These are phyloP conservation scores for Fusarium penzigii DNA, from an alignment of 2,329 filamentous ascomycete genomes.

Conservation along the genomic window DNA sequence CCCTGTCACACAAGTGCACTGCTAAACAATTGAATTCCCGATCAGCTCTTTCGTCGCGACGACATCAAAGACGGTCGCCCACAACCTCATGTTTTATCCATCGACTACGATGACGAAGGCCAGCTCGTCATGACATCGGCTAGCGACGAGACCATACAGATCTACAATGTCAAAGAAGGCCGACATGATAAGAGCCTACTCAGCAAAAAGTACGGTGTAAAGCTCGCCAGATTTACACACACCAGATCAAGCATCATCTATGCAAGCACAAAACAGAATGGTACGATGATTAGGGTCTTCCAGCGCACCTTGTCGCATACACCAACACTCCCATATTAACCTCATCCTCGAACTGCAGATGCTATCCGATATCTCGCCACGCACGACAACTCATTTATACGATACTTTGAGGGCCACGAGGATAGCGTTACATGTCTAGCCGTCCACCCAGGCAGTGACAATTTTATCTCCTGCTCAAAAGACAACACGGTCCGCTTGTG, in stretches of 20 bases:
- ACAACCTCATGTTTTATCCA: conserved; percentile 73
- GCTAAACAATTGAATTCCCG: not conserved
- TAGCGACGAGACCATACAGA: conserved; percentile 91
- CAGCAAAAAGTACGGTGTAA: conserved; percentile 95
- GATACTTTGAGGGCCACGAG: conserved; percentile 93
- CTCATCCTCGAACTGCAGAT: conserved; percentile 47
- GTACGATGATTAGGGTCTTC: conserved; percentile 43
- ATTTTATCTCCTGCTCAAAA: conserved; percentile 87
- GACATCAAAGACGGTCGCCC: conserved; percentile 53
- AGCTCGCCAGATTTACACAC: conserved; percentile 92
- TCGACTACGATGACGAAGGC: conserved; percentile 96
- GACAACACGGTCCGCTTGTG: conserved; percentile 92
- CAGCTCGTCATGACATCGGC: conserved; percentile 89
- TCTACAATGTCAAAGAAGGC: conserved; percentile 92
- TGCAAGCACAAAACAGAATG: conserved; percentile 91
- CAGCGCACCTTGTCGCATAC: not conserved
- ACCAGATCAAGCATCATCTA: conserved; percentile 90
- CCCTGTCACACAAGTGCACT: not conserved
- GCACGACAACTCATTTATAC: conserved; percentile 94
- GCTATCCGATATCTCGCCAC: conserved; percentile 84
- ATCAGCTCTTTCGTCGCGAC: conserved; percentile 59
- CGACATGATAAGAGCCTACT: conserved; percentile 85
- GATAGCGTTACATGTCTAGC: conserved; percentile 79
- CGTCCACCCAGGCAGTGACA: conserved; percentile 83
- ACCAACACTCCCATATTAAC: not conserved